phyloP scores from a whole-genome alignment of 78 protist genomes.

The Polysphondylium violaceum region DNA sequence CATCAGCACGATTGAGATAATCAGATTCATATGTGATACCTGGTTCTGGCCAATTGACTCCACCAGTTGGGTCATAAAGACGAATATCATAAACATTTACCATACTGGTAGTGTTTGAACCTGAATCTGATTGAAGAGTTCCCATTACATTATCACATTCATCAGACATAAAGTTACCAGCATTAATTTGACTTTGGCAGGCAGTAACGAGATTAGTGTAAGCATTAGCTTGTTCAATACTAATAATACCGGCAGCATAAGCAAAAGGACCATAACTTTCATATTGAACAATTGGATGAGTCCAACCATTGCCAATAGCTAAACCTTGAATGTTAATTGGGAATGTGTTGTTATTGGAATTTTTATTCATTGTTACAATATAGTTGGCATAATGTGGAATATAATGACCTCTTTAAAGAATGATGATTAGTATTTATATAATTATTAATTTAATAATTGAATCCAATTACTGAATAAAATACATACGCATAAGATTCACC shows the following conservation, averaged over 20 bases:
- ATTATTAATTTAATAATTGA: background rate
- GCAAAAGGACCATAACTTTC: constrained; percentile 32
- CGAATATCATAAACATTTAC: constrained; percentile 58
- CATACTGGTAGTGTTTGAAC: background rate
- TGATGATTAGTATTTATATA: too few relatives aligned
- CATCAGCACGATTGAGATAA: constrained; percentile 2
- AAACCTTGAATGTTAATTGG: constrained; percentile 35
- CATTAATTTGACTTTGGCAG: constrained; percentile 39
- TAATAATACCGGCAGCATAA: constrained; percentile 29
- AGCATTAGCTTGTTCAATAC: background rate
- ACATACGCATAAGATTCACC: constrained; percentile 7
- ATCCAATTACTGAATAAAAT: background rate
- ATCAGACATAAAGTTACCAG: constrained; percentile 6
- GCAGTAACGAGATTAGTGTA: background rate
- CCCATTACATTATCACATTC: constrained; percentile 54
- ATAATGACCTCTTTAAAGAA: constrained; percentile 74
- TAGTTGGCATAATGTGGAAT: constrained; percentile 33
- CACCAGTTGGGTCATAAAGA: constrained; percentile 44
- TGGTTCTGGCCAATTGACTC: constrained; percentile 54
- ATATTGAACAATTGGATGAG: constrained; percentile 54
- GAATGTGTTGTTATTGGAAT: background rate
- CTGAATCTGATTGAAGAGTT: constrained; percentile 18
- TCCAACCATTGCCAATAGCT: constrained; percentile 73
- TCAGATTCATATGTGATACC: background rate
- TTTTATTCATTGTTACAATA: constrained; percentile 30